Percentiles rank a stretch among this genome's conserved stretches.
phyloP scores from a whole-genome alignment of 169 alveolate species.

The Plasmodium falciparum region DNA sequence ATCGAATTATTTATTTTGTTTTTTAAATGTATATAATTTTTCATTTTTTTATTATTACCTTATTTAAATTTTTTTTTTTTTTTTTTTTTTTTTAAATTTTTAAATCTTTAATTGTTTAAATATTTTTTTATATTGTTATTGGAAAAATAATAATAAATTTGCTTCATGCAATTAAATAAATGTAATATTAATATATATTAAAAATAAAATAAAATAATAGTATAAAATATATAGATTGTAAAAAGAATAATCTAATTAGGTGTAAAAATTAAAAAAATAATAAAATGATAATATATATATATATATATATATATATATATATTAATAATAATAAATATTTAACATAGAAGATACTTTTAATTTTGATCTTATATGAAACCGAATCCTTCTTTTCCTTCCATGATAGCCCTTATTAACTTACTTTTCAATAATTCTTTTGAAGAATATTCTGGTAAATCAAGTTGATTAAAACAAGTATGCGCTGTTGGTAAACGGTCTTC shows the following conservation, averaged over 20 bases:
- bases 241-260: not conserved
- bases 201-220: too few species aligned
- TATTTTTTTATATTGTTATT: not conserved
- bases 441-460: conserved; percentile 98
- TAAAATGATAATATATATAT: not conserved
- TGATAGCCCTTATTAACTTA: conserved; percentile 93
- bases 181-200: not conserved
- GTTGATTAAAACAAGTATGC: conserved; percentile 98
- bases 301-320: not conserved
- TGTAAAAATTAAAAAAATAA: not conserved
- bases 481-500: conserved; percentile 97
- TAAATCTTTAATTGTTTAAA: too few species aligned
- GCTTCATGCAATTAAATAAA: not conserved
- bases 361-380: conserved; percentile 90
- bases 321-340: not conserved
- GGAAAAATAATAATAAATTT: not conserved
- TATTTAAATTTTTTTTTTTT: too few species aligned
- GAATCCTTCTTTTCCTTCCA: conserved; percentile 97
- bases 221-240: not conserved
- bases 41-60: too few species aligned
- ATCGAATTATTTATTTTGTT: too few species aligned
- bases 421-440: conserved; percentile 93
- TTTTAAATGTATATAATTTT: too few species aligned
- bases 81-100: too few species aligned
- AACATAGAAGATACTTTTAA: not conserved